A percentile compares a stretch with the other conserved stretches of the same genome.
Conservation (phyloP, 805 yeast species). For the Zygosaccharomyces gambellarensis region DNA sequence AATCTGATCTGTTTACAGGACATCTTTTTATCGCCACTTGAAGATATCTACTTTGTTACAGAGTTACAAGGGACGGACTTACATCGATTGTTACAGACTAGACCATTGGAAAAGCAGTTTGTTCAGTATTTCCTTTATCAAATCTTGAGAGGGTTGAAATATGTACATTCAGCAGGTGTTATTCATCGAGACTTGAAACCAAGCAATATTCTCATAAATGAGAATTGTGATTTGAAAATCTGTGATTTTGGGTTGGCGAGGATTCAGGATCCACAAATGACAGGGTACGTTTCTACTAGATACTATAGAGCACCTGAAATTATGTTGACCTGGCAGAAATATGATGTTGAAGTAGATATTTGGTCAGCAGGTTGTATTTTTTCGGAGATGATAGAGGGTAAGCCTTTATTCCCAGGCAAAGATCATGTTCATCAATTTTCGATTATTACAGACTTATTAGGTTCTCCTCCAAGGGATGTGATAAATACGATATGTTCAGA, state of each 20-base stretch:
- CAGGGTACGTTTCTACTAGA: constrained; percentile 94
- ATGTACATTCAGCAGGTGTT: constrained; percentile 89
- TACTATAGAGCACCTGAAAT: constrained; percentile 98
- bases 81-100: constrained; percentile 81
- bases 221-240: constrained; percentile 84
- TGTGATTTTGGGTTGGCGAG: constrained; percentile 95
- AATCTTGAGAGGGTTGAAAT: constrained; percentile 81
- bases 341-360: constrained; percentile 92
- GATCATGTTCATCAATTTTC: constrained; percentile 98
- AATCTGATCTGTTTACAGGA: constrained; percentile 90
- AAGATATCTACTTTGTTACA: constrained; percentile 93
- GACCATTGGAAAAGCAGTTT: constrained; percentile 94
- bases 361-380: constrained; percentile 98
- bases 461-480: constrained; percentile 95
- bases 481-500: constrained; percentile 94
- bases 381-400: constrained; percentile 96
- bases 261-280: constrained; percentile 98
- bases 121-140: constrained; percentile 96
- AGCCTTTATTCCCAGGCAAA: constrained; percentile 95
- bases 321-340: constrained; percentile 98
- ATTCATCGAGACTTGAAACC: constrained; percentile 89
- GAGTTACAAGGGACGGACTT: constrained; percentile 96
- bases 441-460: constrained; percentile 91
- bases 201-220: constrained; percentile 76
- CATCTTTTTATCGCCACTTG: constrained; percentile 88